Conservation (phyloP, 2,329 filamentous ascomycete genomes). For the Kalmusia sp. region DNA sequence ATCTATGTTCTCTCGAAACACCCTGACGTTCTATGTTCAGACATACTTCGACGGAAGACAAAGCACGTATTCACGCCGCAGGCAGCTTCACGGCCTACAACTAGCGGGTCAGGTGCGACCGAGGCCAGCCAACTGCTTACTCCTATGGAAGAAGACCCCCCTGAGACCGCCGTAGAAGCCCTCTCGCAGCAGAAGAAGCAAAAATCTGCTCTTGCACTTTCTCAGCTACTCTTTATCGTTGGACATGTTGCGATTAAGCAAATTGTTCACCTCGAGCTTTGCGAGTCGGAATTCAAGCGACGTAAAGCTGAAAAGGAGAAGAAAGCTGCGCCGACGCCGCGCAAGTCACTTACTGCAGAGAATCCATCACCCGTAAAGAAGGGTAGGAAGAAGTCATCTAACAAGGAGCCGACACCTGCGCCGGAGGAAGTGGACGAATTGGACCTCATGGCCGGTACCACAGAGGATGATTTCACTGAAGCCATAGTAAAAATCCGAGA, state of each 20-base stretch:
- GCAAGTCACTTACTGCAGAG: slow-evolving; percentile 38
- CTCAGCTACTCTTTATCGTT: slow-evolving; percentile 92
- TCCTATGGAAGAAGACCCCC: slow-evolving; percentile 22
- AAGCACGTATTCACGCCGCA: slow-evolving; percentile 76
- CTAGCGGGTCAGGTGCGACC: slow-evolving; percentile 39
- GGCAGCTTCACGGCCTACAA: slow-evolving; percentile 44
- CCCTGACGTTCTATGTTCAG: slow-evolving; percentile 90
- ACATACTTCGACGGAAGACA: slow-evolving; percentile 87
- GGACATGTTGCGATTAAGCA: slow-evolving; percentile 98
- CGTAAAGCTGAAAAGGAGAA: slow-evolving; percentile 91
- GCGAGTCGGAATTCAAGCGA: slow-evolving; percentile 96
- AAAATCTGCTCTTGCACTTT: slow-evolving; percentile 77
- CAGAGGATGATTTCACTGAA: slow-evolving; percentile 91
- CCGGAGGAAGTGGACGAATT: slow-evolving; percentile 81
- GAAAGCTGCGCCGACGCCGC: slow-evolving; percentile 50
- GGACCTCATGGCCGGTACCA: slow-evolving; percentile 95
- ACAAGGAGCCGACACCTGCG: slow-evolving; percentile 53
- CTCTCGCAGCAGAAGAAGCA: slow-evolving; percentile 56
- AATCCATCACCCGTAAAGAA: slow-evolving; percentile 48
- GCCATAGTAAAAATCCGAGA: slow-evolving; percentile 85
- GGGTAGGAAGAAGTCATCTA: slow-evolving; percentile 48
- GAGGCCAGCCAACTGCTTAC: slow-evolving; percentile 28
- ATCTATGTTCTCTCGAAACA: slow-evolving; percentile 95
- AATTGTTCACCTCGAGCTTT: slow-evolving; percentile 97
- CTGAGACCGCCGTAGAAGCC: slow-evolving; percentile 26